A percentile compares a stretch with the other conserved stretches of the same genome.
Evolutionary conservation across 1,139 yeast species (phyloP).

Genomic region (Suhomyces wounanorum): DNA sequence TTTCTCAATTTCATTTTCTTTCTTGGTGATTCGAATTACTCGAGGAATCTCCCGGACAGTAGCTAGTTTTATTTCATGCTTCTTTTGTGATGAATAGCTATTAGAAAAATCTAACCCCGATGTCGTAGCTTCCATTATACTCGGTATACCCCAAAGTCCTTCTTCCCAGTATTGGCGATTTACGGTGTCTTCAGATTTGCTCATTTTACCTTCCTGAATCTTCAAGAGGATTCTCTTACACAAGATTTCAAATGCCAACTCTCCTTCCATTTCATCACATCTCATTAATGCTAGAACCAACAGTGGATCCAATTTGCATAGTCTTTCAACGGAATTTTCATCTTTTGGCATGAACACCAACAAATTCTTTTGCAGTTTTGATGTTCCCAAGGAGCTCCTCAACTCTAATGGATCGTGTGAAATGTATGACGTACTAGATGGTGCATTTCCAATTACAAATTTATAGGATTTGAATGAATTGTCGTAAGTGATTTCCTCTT

Average conservation of each 20-base stretch:
- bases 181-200: background rate
- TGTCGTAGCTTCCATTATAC: background rate
- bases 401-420: conserved; percentile 13
- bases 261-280: conserved; percentile 19
- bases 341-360: conserved; percentile 17
- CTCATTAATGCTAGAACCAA: conserved; percentile 16
- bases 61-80: conserved; percentile 8
- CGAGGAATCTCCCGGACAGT: conserved; percentile 2
- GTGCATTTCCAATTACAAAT: background rate
- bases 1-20: conserved; percentile 1
- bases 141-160: conserved; percentile 1
- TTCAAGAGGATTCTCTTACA: conserved; percentile 19
- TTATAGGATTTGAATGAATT: conserved; percentile 6
- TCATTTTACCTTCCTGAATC: conserved; percentile 15
- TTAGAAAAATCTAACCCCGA: background rate
- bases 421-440: conserved; percentile 8
- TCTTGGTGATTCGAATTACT: conserved; percentile 1
- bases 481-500: conserved; percentile 12
- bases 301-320: conserved; percentile 4
- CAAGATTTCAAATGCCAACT: conserved; percentile 18
- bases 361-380: conserved; percentile 9
- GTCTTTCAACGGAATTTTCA: conserved; percentile 3
- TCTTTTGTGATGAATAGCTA: background rate
- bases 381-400: conserved; percentile 10
- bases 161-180: conserved; percentile 8